Percentiles rank a stretch among this genome's conserved stretches.
phyloP scores from a whole-genome alignment of 2,329 filamentous ascomycete species.

The Epichloe gansuensis region DNA sequence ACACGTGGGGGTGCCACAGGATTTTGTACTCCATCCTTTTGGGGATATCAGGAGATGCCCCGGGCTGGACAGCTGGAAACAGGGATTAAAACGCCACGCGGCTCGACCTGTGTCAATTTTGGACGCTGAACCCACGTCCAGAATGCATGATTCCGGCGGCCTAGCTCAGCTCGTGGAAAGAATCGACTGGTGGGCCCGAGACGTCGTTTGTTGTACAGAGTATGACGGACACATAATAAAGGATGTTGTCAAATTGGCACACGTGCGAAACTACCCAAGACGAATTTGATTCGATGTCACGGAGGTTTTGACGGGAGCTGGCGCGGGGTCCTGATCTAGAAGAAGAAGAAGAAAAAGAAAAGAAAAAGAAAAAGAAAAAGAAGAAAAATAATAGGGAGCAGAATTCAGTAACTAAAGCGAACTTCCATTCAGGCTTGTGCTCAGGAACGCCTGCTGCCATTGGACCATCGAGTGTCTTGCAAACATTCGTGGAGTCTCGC shows the following conservation, averaged over 20 bases:
- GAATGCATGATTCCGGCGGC: background rate
- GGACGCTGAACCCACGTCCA: background rate
- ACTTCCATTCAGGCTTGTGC: too few relatives aligned
- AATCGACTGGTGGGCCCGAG: background rate
- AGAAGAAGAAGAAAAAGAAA: too few relatives aligned
- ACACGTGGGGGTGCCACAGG: slow-evolving; percentile 1
- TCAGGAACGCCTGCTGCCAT: too few relatives aligned
- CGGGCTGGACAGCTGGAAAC: background rate
- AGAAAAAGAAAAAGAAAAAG: too few relatives aligned
- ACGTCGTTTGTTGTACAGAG: background rate
- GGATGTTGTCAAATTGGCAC: background rate
- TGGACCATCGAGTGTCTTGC: too few relatives aligned
- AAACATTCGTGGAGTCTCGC: too few relatives aligned
- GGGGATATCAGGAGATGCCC: background rate
- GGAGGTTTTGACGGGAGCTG: background rate
- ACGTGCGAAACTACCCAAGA: slow-evolving; percentile 1
- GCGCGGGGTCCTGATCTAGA: background rate
- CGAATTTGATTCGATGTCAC: background rate
- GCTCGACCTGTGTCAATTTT: background rate
- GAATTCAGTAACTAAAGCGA: too few relatives aligned
- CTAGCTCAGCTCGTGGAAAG: background rate
- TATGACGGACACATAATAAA: background rate
- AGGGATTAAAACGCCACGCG: background rate
- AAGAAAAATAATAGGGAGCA: too few relatives aligned
- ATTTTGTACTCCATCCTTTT: background rate